Base-by-base conservation (phyloP, 257 asterid genomes). In the Schizonepeta tenuifolia region DNA sequence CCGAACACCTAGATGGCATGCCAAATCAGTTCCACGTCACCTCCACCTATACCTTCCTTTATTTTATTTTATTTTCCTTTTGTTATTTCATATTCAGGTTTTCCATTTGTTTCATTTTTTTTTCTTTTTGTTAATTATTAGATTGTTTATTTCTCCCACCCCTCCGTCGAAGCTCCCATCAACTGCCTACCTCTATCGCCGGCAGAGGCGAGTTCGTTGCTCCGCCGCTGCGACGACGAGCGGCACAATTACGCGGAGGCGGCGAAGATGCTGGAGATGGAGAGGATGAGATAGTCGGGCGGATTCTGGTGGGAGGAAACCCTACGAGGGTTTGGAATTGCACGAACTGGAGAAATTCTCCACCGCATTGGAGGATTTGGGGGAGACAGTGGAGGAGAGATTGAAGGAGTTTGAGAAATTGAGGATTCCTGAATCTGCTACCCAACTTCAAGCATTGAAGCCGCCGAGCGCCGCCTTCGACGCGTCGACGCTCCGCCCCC, bases 291-390 rank as follows among this genome's bases (percentile, higher is more conserved):
- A 70, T 73, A 31, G 13, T 0, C 0, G 11, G 64, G 53, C 1
- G 81, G 10, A 1, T 70, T 15, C 21, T 85, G 88, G 90, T 84
- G 89, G 91, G 76, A 82, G 17, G 7, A 51, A n/a, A 1, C 3
- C 35, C 0, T 14, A 71, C 31, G 86, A 80, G 14, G 51, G 69
- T 3, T 14, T 77, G 83, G 83, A 70, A n/a, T 1, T 85, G 65
- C 80, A 80, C 17, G 85, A 84, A 56, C 81, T 88, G 66, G 83
- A 85, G n/a, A n/a, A n/a, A n/a, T n/a, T n/a, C n/a, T n/a, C n/a
- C n/a, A n/a, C n/a, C n/a, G n/a, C n/a, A n/a, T n/a, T n/a, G n/a
- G n/a, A n/a, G n/a, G n/a, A n/a, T n/a, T n/a, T n/a, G n/a, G n/a
- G n/a, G n/a, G n/a, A 55, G 38, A 84, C 77, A 10, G 80, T 83